Evolutionary conservation across 306 rosid species (phyloP), one percentile per base, ranked within the genome.

Genomic region (Abrus pulchellus): DNA sequence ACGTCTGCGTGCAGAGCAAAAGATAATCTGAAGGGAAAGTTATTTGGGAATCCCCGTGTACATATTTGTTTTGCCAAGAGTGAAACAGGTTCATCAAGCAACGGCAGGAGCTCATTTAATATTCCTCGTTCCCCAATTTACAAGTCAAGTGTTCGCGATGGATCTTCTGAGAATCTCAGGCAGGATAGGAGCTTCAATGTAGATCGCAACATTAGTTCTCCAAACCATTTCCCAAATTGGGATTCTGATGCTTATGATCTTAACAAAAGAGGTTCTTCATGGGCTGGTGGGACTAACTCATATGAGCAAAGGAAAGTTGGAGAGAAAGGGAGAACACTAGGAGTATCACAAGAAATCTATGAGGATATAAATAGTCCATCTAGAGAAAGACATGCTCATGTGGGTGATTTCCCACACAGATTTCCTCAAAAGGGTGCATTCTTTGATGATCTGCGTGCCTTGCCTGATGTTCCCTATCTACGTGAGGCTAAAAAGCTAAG

Each of bases 61-160:
- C 96, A 92, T 88, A 95, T 95, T 80, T 90, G 97, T 82, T 95
- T 93, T 88, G 99, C 99, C 2, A 95, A 89, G 90, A 93, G 86
- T 83, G 98, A 95, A 59, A 52, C 89, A 77, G 92, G 97, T 66
- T 87, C 97, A 77, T 86, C 95, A 49, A 75, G 83, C 78, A 80
- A 87, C 44, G 98, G 92, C 75, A 95, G 88, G 88, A 88, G 82
- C 88, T 88, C 91, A 48, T 56, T 64, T 27, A 88, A 87, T 86
- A 86, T 57, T 40, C 86, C 97, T 9, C 86, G 83, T 29, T 89
- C 98, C 40, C 93, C 92, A 72, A 75, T 69, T 66, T 86, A 85
- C 54, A 83, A 44, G 78, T 68, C 87, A 53, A 79, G 85, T 77
- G 89, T 82, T 44, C 93, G 83, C 1, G 90, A 75, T 36, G 92